phyloP scores from a whole-genome alignment of 495 filamentous ascomycete genomes.

The Margaritispora aquatica region DNA sequence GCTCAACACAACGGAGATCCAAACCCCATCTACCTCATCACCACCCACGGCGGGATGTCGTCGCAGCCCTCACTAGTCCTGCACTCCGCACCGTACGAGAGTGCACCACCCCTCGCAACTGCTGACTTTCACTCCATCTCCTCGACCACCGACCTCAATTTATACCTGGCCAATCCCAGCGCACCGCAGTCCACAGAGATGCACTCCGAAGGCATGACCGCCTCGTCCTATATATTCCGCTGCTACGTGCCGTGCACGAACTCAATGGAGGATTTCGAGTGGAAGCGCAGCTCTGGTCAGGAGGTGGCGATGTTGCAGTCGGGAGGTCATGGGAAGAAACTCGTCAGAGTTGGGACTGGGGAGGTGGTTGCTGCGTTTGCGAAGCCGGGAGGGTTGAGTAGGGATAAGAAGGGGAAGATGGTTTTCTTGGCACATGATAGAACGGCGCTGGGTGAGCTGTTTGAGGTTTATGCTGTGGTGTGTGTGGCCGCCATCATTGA shows the following conservation, averaged over 20 bases:
- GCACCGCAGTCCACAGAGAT: not conserved
- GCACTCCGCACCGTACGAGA: not conserved
- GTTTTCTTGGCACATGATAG: slow-evolving; percentile 4
- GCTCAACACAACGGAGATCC: not conserved
- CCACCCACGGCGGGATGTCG: slow-evolving; percentile 1
- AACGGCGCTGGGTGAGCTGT: slow-evolving; percentile 1
- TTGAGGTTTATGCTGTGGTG: slow-evolving; percentile 9
- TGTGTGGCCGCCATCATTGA: slow-evolving; percentile 11
- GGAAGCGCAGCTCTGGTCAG: slow-evolving; percentile 8
- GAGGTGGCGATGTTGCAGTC: slow-evolving; percentile 4
- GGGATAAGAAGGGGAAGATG: slow-evolving; percentile 15
- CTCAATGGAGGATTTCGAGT: slow-evolving; percentile 9
- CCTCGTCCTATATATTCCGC: not conserved
- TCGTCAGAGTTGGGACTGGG: slow-evolving; percentile 2
- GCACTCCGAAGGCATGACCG: not conserved
- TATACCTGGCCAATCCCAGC: not conserved
- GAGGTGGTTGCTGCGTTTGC: slow-evolving; percentile 12
- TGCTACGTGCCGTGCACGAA: not conserved
- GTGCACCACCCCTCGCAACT: slow-evolving; percentile 11
- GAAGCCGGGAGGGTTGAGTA: not conserved
- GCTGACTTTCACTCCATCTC: slow-evolving; percentile 8
- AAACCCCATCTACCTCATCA: slow-evolving; percentile 7
- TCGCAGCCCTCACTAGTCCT: slow-evolving; percentile 6
- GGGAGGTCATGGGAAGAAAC: slow-evolving; percentile 10
- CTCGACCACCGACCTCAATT: not conserved